Base-by-base conservation (phyloP, 2,329 filamentous ascomycete species). In the Arthrobotrys entomopaga region DNA sequence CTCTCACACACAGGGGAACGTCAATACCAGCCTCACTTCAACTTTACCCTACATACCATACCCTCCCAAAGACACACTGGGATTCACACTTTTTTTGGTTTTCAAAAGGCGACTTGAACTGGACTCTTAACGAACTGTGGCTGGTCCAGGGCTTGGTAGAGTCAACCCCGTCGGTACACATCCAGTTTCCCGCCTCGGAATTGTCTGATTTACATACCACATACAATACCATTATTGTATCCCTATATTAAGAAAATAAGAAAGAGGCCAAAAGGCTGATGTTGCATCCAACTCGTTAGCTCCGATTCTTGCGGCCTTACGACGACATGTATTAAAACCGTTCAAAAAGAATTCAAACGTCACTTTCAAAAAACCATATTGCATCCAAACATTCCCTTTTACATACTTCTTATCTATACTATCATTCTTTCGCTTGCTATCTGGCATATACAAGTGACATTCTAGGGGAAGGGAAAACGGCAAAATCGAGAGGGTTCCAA, bases 161-260 rank as follows among this genome's bases (percentile, higher is more conserved):
- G 42, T 46, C 42, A 46, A 22, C 46, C 46, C 42, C n/a, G 46
- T 50, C 46, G 46, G 22, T 19, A 46, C 46, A 50, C 5, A 13
- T 13, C 19, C 46, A 50, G 46, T 50, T 50, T 50, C 46, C 46
- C n/a, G 10, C 4, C 19, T 50, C 2, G 46, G 46, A 50, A 46
- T 1, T 4, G 42, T n/a, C 15, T 46, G 42, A 46, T 26, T 56
- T 26, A 53, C 20, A n/a, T 20, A 5, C 20, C 11, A 26, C 24
- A 11, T 34, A 1, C n/a, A n/a, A n/a, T n/a, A n/a, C n/a, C n/a
- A n/a, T n/a, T n/a, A n/a, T n/a, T n/a, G 19, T 15, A 20, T 2
- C 10, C 26, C 52, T 56, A 56, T 38, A 56, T 56, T 56, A 56
- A 56, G 52, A 40, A 53, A 50, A 56, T 56, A 38, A 38, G 40